Base-by-base conservation (phyloP, 148 eudicot species). In the Amaranthus palmeri region DNA sequence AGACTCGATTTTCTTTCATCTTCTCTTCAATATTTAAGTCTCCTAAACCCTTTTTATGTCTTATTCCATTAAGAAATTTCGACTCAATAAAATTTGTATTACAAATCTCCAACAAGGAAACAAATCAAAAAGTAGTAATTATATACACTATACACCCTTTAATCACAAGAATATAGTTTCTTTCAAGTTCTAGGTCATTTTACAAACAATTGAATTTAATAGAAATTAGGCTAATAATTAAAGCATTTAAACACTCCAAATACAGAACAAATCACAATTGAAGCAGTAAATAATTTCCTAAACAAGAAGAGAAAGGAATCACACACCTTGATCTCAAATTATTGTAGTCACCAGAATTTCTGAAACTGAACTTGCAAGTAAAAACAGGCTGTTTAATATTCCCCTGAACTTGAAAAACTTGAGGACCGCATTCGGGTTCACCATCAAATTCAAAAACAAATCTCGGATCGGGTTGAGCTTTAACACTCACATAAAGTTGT, bases 361-460 rank as follows among this genome's bases (percentile, higher is more conserved):
- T 81, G 74, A 85, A 86, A 47, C 99, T 72, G 75, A 96, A 90
- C 69, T 88, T 89, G 85, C 97, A 92, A 60, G 96, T 83, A 47
- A 96, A 96, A 74, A 92, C 96, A 14, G 97, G 96, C 69, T 96
- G 99, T 64, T 81, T 71, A 51, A 82, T 79, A 76, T 79, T 88
- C 61, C 97, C 97, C 74, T 92, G 89, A 4, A 92, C 91, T 74
- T 90, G 96, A 83, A 90, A 92, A 5, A 96, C 92, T 61, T 96
- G 99, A 3, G 99, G 99, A 57, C 96, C 90, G 52, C 99, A 90
- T 74, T 92, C 96, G 1, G 99, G 96, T 49, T 92, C 95, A 1
- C 95, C 89, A 45, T 86, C 99, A 43, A 96, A 96, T 79, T 75
- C 83, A 41, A 96, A 92, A 2, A 96, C 92, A 61, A 96, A 96